phyloP scores from a whole-genome alignment of 140 eudicot species.

The Senecio squalidus region DNA sequence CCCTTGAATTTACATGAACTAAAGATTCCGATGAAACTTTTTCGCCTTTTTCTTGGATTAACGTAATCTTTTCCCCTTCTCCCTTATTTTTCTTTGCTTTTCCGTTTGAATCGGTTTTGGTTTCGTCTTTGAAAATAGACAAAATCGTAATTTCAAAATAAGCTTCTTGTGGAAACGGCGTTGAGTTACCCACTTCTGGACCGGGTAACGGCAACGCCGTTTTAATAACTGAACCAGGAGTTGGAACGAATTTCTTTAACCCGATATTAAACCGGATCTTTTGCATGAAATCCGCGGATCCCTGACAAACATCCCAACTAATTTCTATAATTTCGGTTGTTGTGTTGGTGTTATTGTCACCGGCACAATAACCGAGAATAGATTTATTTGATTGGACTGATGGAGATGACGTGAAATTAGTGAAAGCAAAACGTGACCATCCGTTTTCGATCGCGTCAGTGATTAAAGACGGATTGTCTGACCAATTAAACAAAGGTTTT shows the following conservation, averaged over 20 bases:
- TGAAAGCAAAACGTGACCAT: constrained; percentile 83
- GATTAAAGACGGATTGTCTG: constrained; percentile 68
- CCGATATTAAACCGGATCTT: constrained; percentile 63
- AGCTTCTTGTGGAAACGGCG: constrained; percentile 88
- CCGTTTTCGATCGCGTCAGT: constrained; percentile 90
- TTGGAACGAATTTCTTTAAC: constrained; percentile 17
- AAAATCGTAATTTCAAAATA: constrained; percentile 76
- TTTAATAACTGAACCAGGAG: constrained; percentile 38
- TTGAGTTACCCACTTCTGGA: constrained; percentile 44
- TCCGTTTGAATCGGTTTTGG: neutral
- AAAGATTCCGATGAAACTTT: constrained; percentile 28
- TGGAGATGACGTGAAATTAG: constrained; percentile 38
- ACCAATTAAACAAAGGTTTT: constrained; percentile 58
- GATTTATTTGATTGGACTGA: constrained; percentile 40
- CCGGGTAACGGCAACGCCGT: constrained; percentile 89
- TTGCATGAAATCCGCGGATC: constrained; percentile 81
- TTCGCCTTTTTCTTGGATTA: constrained; percentile 34
- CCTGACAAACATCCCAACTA: constrained; percentile 68
- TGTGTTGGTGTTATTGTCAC: neutral
- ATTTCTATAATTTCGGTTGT: constrained; percentile 38
- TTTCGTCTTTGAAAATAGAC: constrained; percentile 20
- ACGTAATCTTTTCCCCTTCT: constrained; percentile 55
- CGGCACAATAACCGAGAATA: constrained; percentile 44
- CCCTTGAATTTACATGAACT: constrained; percentile 27
- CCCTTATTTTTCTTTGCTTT: constrained; percentile 9